Conservation (phyloP, 768 basidiomycete genomes). For the Artomyces pyxidatus region DNA sequence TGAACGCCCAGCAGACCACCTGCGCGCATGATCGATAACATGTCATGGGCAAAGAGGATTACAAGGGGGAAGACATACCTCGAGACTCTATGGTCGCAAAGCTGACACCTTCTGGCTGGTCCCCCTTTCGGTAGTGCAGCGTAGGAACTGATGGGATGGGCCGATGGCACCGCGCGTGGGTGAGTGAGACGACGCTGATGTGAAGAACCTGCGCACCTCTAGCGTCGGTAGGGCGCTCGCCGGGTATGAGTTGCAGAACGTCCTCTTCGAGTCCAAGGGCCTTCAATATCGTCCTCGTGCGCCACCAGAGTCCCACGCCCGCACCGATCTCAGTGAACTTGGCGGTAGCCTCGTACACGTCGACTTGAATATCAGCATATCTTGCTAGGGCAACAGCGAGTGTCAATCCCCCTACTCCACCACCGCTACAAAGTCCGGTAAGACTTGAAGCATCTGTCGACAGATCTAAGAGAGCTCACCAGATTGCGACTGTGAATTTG, state of each 20-base stretch:
- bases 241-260: slow-evolving; percentile 15
- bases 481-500: slow-evolving; percentile 46
- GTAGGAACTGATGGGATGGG: slow-evolving; percentile 33
- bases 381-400: slow-evolving; percentile 22
- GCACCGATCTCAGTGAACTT: slow-evolving; percentile 25
- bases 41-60: not conserved
- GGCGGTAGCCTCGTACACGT: slow-evolving; percentile 27
- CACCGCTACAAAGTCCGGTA: slow-evolving; percentile 17
- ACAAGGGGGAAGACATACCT: slow-evolving; percentile 31
- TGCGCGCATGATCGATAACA: slow-evolving; percentile 1
- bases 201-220: not conserved
- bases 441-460: too few species aligned
- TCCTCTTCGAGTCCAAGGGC: slow-evolving; percentile 21
- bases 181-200: too few species aligned
- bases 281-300: slow-evolving; percentile 23
- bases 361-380: slow-evolving; percentile 21
- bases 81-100: slow-evolving; percentile 48
- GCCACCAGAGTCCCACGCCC: slow-evolving; percentile 29
- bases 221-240: slow-evolving; percentile 18
- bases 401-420: slow-evolving; percentile 24
- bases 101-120: slow-evolving; percentile 44
- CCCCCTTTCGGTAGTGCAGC: slow-evolving; percentile 54
- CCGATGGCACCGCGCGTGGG: not conserved
- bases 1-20: slow-evolving; percentile 37
- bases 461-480: too few species aligned